phyloP scores from a whole-genome alignment of 768 basidiomycete species.

The Austroboletus festivus region DNA sequence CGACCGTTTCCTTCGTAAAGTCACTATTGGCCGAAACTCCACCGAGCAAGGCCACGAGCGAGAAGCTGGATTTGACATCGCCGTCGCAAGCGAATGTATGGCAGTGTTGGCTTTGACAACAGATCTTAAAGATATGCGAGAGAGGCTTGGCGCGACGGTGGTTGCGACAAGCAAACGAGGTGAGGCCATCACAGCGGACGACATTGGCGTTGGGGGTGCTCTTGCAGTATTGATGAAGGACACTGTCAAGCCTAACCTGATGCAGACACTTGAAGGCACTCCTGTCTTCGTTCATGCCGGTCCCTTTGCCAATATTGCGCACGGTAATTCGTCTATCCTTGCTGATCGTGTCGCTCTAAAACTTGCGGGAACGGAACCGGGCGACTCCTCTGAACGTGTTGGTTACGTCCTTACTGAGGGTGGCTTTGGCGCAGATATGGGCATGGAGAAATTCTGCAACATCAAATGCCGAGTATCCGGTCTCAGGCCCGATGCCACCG shows the following conservation, averaged over 20 bases:
- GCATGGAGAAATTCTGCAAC: constrained; percentile 99
- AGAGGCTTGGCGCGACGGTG: constrained; percentile 93
- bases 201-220: constrained; percentile 92
- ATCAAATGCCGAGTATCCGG: constrained; percentile 97
- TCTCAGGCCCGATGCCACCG: constrained; percentile 87
- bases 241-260: constrained; percentile 97
- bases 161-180: constrained; percentile 91
- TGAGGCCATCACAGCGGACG: constrained; percentile 92
- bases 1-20: constrained; percentile 93
- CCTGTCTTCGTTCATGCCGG: constrained; percentile 99
- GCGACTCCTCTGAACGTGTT: constrained; percentile 73
- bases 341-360: constrained; percentile 97
- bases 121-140: constrained; percentile 85
- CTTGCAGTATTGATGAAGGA: constrained; percentile 98
- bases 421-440: constrained; percentile 99
- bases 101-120: constrained; percentile 93
- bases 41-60: constrained; percentile 91
- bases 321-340: constrained; percentile 97
- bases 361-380: constrained; percentile 91
- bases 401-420: constrained; percentile 98
- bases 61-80: constrained; percentile 91
- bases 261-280: constrained; percentile 98
- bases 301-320: constrained; percentile 98
- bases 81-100: constrained; percentile 98
- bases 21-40: constrained; percentile 85